These are phyloP conservation scores for Salicornia ramosissima DNA, from an alignment of 148 eudicot genomes.

Conservation along the genomic window DNA sequence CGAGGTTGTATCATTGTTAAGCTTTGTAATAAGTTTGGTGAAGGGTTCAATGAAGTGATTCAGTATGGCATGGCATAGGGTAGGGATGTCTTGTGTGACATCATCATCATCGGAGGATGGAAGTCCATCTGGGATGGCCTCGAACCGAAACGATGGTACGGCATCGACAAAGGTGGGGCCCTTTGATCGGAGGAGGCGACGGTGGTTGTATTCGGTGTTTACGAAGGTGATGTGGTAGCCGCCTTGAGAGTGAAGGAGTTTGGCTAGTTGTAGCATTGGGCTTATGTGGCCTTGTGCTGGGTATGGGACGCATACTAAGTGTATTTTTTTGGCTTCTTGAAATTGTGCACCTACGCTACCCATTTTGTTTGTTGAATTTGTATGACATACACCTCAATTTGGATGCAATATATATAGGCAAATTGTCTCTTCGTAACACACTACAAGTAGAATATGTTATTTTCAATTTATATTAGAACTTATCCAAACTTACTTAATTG, in stretches of 20 bases:
- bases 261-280: constrained; percentile 26
- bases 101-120: constrained; percentile 31
- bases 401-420: too few species aligned
- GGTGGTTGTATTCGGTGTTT: constrained; percentile 36
- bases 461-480: too few species aligned
- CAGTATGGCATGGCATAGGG: constrained; percentile 15
- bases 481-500: too few species aligned
- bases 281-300: constrained; percentile 29
- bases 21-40: constrained; percentile 20
- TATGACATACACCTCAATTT: too few species aligned
- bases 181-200: constrained; percentile 28
- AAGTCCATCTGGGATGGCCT: constrained; percentile 39
- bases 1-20: not conserved
- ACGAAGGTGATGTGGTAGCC: constrained; percentile 36
- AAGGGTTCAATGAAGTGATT: constrained; percentile 22
- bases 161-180: constrained; percentile 32
- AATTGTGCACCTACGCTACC: not conserved
- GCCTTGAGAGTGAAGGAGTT: constrained; percentile 25
- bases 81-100: too few species aligned
- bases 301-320: constrained; percentile 19
- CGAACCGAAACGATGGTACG: constrained; percentile 31
- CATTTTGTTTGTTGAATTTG: too few species aligned
- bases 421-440: too few species aligned
- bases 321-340: not conserved
- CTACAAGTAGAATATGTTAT: too few species aligned